phyloP scores from a whole-genome alignment of 2,329 filamentous ascomycete species.

The Fusarium chuoi region DNA sequence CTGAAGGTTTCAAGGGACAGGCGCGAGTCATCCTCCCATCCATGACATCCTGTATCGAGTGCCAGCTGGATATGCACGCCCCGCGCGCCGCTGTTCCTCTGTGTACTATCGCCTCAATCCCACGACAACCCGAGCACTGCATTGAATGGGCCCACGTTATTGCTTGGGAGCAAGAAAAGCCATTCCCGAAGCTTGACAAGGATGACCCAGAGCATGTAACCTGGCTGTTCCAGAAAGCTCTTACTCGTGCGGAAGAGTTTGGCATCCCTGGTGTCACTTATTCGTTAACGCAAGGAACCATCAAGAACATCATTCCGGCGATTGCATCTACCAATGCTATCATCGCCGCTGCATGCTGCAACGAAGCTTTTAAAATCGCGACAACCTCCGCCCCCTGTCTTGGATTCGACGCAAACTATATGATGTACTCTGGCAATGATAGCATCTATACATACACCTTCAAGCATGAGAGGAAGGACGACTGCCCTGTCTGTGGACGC shows the following conservation, averaged over 20 bases:
- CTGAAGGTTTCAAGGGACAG: conserved; percentile 98
- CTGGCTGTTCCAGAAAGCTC: conserved; percentile 92
- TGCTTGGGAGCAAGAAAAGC: conserved; percentile 89
- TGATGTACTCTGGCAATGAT: conserved; percentile 99
- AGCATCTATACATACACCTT: conserved; percentile 98
- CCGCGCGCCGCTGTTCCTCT: conserved; percentile 96
- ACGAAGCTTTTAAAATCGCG: conserved; percentile 94
- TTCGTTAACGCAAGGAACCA: conserved; percentile 93
- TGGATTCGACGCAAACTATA: conserved; percentile 86
- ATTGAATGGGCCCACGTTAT: conserved; percentile 99
- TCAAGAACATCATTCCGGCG: conserved; percentile 99
- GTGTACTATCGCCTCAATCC: conserved; percentile 95
- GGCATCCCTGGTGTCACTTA: conserved; percentile 94
- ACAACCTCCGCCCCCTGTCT: conserved; percentile 84
- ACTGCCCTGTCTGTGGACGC: conserved; percentile 94
- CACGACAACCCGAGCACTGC: conserved; percentile 96
- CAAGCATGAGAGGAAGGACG: conserved; percentile 90
- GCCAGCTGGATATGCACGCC: conserved; percentile 97
- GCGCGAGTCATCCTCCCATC: conserved; percentile 91
- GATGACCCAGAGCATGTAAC: conserved; percentile 96
- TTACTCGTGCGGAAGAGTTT: conserved; percentile 85
- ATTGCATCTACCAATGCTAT: conserved; percentile 98
- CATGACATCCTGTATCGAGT: conserved; percentile 96
- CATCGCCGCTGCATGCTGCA: conserved; percentile 94
- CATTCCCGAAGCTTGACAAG: conserved; percentile 87